Evolutionary conservation across 2,329 filamentous ascomycete genomes (phyloP), one percentile per base, ranked within the genome.

Genomic region (Dactylellina parvicollis): DNA sequence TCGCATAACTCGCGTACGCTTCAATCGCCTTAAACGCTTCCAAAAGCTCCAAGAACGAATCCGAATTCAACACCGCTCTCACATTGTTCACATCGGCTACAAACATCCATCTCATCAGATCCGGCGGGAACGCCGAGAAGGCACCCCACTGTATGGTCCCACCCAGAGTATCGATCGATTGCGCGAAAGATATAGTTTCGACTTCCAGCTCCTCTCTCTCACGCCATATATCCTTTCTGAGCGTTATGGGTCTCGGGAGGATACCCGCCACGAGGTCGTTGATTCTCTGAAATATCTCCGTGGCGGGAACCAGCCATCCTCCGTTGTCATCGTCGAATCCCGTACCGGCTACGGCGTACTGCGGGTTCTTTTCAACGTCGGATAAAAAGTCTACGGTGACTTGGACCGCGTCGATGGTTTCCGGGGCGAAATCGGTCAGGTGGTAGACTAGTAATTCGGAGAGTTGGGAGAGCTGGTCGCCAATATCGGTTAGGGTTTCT

Each of bases 71-170:
- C 20, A 26, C 9, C 22, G 24, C 49, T 9, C 14, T n/a, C n/a
- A 12, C 5, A 2, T 54, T 40, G 14, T 46, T 18, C 5, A 61
- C n/a, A 40, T 61, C 16, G 12, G 32, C 46, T 14, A 44, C 16
- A 38, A 61, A 70, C 12, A 70, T 26, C 65, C 65, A 70, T 1
- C 34, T 28, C 14, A 56, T n/a, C n/a, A 70, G 30, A 26, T 60
- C 24, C n/a, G 32, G 28, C 0, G 65, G 65, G 24, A 55, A 18
- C 8, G 9, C 9, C 4, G 38, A 4, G 4, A 61, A 36, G 0
- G 65, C 65, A 2, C 65, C 56, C 55, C 32, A 40, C 8, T 47
- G 34, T 12, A 61, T 12, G n/a, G 28, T 24, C 3, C 40, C 59
- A 1, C 46, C 65, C 0, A 70, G 24, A 2, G 16, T 2, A 1